These are phyloP conservation scores for Parastagonospora nodorum DNA, from an alignment of 2,329 filamentous ascomycete genomes.

Conservation along the genomic window DNA sequence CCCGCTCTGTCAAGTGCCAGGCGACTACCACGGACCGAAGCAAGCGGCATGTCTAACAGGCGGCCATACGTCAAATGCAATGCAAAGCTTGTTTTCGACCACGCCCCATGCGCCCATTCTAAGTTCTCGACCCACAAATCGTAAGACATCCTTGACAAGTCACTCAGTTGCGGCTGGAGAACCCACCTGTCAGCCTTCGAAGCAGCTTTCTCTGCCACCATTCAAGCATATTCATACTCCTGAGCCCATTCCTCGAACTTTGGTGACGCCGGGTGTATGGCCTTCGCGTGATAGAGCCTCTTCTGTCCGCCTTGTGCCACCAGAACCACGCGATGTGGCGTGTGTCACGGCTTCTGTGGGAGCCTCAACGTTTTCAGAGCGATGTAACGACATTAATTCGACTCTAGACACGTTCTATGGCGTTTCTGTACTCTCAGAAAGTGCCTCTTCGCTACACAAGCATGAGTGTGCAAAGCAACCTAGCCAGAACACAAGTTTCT, in stretches of 20 bases:
- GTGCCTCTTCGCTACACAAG: constrained; percentile 24
- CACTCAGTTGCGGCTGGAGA: constrained; percentile 13
- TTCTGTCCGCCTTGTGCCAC: constrained; percentile 20
- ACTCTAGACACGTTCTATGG: constrained; percentile 30
- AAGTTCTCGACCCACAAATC: constrained; percentile 18
- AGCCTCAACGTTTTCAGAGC: constrained; percentile 14
- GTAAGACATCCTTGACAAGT: constrained; percentile 6
- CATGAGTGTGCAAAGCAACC: constrained; percentile 18
- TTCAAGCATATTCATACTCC: constrained; percentile 4
- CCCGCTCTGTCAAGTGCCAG: constrained; percentile 1
- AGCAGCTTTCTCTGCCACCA: constrained; percentile 2
- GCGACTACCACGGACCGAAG: neutral
- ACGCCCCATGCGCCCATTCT: neutral
- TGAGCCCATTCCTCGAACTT: constrained; percentile 11
- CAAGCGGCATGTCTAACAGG: neutral
- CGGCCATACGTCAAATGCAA: neutral
- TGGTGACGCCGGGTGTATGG: constrained; percentile 16
- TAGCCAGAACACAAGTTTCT: constrained; percentile 38
- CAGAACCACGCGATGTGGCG: constrained; percentile 28
- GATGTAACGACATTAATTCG: constrained; percentile 22
- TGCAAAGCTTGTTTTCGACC: constrained; percentile 3
- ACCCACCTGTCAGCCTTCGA: constrained; percentile 6
- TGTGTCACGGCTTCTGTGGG: constrained; percentile 14
- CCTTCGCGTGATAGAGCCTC: constrained; percentile 15
- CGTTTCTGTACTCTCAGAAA: constrained; percentile 22